Conservation (phyloP, 345 rosid species). For the Pistacia vera region DNA sequence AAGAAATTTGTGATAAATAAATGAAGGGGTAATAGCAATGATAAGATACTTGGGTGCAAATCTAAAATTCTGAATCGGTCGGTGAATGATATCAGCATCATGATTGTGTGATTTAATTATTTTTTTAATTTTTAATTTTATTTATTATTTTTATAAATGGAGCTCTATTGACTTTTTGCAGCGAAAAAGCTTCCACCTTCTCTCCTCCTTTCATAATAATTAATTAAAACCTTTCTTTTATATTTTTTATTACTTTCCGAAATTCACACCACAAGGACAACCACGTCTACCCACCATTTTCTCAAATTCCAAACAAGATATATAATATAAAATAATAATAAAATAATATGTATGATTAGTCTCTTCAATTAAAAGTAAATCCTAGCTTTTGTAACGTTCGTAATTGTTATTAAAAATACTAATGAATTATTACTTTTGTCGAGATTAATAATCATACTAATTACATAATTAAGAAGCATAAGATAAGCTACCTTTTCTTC, state of each 20-base stretch:
- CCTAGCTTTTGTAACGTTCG: background rate
- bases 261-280: slow-evolving; percentile 5
- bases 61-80: slow-evolving; percentile 59
- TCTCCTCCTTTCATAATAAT: slow-evolving; percentile 25
- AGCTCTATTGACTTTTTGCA: slow-evolving; percentile 70
- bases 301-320: slow-evolving; percentile 45
- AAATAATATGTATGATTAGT: slow-evolving; percentile 32
- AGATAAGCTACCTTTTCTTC: slow-evolving; percentile 1
- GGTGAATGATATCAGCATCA: slow-evolving; percentile 75
- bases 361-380: slow-evolving; percentile 35
- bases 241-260: slow-evolving; percentile 8
- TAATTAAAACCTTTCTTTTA: background rate
- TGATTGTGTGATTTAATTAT: slow-evolving; percentile 43
- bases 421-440: no score
- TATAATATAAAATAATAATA: no score
- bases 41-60: slow-evolving; percentile 92
- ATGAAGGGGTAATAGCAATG: slow-evolving; percentile 44
- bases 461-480: slow-evolving; percentile 12
- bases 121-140: no score
- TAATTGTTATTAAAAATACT: no score
- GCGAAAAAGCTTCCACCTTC: slow-evolving; percentile 59
- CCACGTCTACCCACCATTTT: slow-evolving; percentile 52
- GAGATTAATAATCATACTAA: background rate
- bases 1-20: no score
- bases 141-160: no score